Percentiles rank a stretch among this genome's conserved stretches.
phyloP scores from a whole-genome alignment of 73 alveolate genomes.

The Paramecium biaurelia region DNA sequence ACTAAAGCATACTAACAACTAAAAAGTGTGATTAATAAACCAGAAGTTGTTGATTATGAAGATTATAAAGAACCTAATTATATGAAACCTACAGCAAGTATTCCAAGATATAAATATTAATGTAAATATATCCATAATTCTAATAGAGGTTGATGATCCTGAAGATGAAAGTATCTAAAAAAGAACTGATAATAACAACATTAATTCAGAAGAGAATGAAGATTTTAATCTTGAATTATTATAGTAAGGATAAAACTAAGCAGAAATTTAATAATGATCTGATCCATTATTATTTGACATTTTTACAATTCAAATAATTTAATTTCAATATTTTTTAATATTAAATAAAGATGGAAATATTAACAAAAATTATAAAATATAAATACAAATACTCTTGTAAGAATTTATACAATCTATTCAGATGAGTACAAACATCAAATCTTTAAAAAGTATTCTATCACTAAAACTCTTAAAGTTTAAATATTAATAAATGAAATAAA shows the following conservation, averaged over 20 bases:
- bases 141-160: slow-evolving; percentile 20
- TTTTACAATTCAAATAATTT: background rate
- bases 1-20: slow-evolving; percentile 52
- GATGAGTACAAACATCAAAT: background rate
- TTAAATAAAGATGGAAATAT: too few species aligned
- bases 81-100: slow-evolving; percentile 63
- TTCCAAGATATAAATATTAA: slow-evolving; percentile 58
- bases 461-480: too few species aligned
- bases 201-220: background rate
- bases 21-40: slow-evolving; percentile 60
- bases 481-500: too few species aligned
- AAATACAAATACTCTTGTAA: too few species aligned
- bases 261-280: background rate
- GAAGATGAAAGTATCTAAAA: slow-evolving; percentile 16
- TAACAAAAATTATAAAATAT: too few species aligned
- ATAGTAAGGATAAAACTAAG: background rate
- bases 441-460: too few species aligned
- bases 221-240: background rate
- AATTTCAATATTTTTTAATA: background rate
- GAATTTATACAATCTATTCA: background rate
- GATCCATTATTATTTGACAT: background rate
- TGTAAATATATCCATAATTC: background rate
- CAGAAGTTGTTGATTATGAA: slow-evolving; percentile 49
- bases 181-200: background rate
- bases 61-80: slow-evolving; percentile 62